Evolutionary conservation across 2,329 filamentous ascomycete species (phyloP), one percentile per base, ranked within the genome.

Genomic region (Fusarium sp.): DNA sequence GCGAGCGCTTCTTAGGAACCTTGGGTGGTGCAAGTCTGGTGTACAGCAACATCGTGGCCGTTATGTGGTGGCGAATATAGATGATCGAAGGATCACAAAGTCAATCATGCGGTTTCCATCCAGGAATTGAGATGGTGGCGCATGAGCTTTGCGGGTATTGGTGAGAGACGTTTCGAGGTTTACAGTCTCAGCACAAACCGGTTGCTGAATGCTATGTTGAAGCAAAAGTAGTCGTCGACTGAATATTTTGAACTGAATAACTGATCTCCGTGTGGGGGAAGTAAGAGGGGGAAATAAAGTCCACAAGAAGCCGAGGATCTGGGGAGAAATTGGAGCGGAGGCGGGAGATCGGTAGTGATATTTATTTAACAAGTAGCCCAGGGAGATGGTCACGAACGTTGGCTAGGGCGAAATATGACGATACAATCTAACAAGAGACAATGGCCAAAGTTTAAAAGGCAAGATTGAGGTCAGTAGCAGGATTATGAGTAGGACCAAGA

Each of bases 21-120:
- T 90, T 90, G n/a, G 89, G 87, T 52, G 85, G 80, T 66, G 89
- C 89, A 56, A 87, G 81, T 79, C 84, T 86, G n/a, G 88, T 89
- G 78, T 90, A 91, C 49, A 91, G 80, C 75, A 91, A 81, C 89
- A 90, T 90, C 49, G 58, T 77, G 58, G 57, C 56, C 33, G 44
- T 47, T 68, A 61, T 64, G 56, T 69, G 52, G 61, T 63, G 70
- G 74, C 69, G 75, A 79, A 48, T 67, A 63, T 60, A 74, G 58
- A 74, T 64, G 66, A 73, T 78, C 74, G 66, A 74, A 74, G 60
- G 69, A 74, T 62, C 69, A 70, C 49, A 68, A 38, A 66, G 44
- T 68, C 60, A 70, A 72, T 77, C 66, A 77, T 65, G 61, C 68
- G 66, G 66, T 65, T 69, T 69, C 75, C 71, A 69, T 76, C 63